Conservation (phyloP, 495 filamentous ascomycete genomes). For the Darksidea phi region DNA sequence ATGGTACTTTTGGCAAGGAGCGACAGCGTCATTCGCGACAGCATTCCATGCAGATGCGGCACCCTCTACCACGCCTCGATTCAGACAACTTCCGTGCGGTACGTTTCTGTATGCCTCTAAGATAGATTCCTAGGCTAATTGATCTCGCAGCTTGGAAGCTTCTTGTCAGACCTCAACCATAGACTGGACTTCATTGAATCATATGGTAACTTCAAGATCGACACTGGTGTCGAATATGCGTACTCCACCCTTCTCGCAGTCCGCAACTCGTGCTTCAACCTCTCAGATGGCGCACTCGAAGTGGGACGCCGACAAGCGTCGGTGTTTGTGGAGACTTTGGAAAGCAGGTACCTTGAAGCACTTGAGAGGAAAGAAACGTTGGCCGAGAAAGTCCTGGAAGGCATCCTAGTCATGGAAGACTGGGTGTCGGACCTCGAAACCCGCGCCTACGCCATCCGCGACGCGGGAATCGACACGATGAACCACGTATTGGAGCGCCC, state of each 20-base stretch:
- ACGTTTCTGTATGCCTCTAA: background rate
- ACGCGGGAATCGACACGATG: conserved; percentile 48
- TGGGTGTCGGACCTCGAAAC: conserved; percentile 81
- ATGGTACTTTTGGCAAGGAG: conserved; percentile 18
- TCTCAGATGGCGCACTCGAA: conserved; percentile 88
- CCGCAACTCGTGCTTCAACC: conserved; percentile 78
- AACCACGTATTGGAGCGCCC: conserved; percentile 74
- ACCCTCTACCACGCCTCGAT: conserved; percentile 15
- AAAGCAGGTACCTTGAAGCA: conserved; percentile 84
- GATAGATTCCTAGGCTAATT: background rate
- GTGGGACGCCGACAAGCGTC: conserved; percentile 79
- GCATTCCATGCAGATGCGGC: too few species aligned
- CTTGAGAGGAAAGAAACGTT: conserved; percentile 80
- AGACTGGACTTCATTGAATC: conserved; percentile 85
- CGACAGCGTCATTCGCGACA: conserved; percentile 4
- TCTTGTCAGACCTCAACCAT: conserved; percentile 82
- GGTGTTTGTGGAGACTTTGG: conserved; percentile 91
- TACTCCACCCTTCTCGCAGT: conserved; percentile 85
- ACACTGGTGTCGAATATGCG: conserved; percentile 75
- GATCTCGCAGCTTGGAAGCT: conserved; percentile 41
- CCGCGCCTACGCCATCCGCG: conserved; percentile 71
- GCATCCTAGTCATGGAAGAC: conserved; percentile 79
- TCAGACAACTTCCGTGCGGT: conserved; percentile 33
- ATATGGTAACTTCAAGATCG: conserved; percentile 79
- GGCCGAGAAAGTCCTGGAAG: conserved; percentile 85